Evolutionary conservation across 2,329 filamentous ascomycete species (phyloP), one percentile per base, ranked within the genome.

Genomic region (Xylaria sp.): DNA sequence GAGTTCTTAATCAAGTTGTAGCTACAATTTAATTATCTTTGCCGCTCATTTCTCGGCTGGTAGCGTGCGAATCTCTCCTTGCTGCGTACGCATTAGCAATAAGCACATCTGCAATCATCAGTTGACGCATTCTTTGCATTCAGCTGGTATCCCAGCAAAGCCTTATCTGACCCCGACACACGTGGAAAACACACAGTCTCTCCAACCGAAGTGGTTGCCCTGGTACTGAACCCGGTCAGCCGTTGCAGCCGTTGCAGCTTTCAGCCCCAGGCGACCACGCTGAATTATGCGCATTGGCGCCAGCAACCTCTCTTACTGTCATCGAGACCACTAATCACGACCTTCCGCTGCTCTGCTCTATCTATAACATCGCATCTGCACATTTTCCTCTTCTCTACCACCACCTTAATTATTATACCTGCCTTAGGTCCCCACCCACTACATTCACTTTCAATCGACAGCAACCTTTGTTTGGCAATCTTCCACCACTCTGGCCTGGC

Each of bases 401-500:
- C 41, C 41, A 46, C 34, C 10, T 37, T 46, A 46, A 46, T 52
- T 20, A 13, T 52, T 52, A 52, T 52, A 52, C 50, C 10, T 37
- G 8, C 34, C 50, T 52, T 13, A 5, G 20, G 46, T 50, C 13
- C 20, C 13, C 34, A 48, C 63, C 48, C 39, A 55, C n/a, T 52
- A 7, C 52, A 34, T 41, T 32, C 60, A 61, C 50, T 58, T n/a
- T 48, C n/a, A 41, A 63, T 39, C 13, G 34, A 13, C 41, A 65
- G 25, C 41, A 59, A 37, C 28, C 65, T 68, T 61, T 70, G 68
- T 68, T 63, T n/a, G 28, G 46, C n/a, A 54, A 57, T 20, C 39
- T 44, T 41, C n/a, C 58, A 41, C 44, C 58, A 41, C 44, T 48
- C 23, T n/a, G n/a, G 55, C 28, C 13, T 65, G 18, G 25, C 34